phyloP scores from a whole-genome alignment of 345 rosid species.

The Cardiospermum halicacabum region DNA sequence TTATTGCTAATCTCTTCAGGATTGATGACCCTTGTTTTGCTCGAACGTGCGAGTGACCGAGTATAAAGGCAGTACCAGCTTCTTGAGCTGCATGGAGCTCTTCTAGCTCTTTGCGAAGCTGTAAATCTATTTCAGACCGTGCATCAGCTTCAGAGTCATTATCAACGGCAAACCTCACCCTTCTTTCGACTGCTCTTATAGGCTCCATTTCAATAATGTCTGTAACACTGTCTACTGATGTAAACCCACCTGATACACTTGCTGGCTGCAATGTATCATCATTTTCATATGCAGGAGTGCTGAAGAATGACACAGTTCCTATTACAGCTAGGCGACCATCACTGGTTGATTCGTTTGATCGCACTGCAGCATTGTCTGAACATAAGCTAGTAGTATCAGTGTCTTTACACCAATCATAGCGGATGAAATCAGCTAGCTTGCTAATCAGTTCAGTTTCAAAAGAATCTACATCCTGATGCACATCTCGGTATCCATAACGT shows the following conservation, averaged over 20 bases:
- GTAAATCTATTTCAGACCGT: constrained; percentile 25
- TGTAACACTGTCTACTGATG: constrained; percentile 57
- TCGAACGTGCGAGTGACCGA: constrained; percentile 86
- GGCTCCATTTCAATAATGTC: constrained; percentile 77
- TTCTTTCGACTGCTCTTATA: constrained; percentile 19
- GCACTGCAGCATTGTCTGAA: constrained; percentile 26
- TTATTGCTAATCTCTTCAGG: constrained; percentile 65
- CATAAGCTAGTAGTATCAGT: constrained; percentile 19
- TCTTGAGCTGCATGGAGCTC: constrained; percentile 69
- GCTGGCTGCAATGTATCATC: constrained; percentile 60
- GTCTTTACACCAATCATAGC: constrained; percentile 60
- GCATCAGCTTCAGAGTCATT: constrained; percentile 37
- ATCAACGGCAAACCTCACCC: constrained; percentile 70
- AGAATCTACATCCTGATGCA: constrained; percentile 86
- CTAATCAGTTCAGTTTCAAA: constrained; percentile 75
- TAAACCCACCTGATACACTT: constrained; percentile 66
- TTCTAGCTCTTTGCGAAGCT: constrained; percentile 56
- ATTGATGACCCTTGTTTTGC: constrained; percentile 96
- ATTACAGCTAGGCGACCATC: constrained; percentile 73
- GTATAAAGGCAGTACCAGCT: constrained; percentile 84
- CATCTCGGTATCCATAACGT: constrained; percentile 92
- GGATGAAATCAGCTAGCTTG: constrained; percentile 67
- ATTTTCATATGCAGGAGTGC: constrained; percentile 47
- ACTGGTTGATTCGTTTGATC: constrained; percentile 54
- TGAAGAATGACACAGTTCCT: constrained; percentile 44